Conservation (phyloP, 371 early-diverging fungal species). For the Mortierella sp. region DNA sequence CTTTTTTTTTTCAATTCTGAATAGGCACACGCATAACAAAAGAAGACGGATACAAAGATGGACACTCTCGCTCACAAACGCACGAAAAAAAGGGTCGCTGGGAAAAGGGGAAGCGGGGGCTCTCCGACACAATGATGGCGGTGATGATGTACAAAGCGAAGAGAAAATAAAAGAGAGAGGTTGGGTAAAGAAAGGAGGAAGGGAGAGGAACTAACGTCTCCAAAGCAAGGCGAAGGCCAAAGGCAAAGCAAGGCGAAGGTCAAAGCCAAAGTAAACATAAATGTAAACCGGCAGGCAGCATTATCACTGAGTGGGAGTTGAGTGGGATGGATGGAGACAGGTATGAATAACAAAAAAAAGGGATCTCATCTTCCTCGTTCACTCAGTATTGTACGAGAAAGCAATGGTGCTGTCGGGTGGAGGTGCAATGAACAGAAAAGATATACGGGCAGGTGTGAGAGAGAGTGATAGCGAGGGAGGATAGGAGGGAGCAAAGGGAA, state of each 20-base stretch:
- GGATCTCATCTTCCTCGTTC: background rate
- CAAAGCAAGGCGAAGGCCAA: background rate
- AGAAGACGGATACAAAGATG: background rate
- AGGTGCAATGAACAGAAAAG: background rate
- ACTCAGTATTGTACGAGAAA: background rate
- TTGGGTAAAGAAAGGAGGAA: background rate
- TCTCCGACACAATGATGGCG: background rate
- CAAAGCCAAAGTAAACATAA: background rate
- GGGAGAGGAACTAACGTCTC: background rate
- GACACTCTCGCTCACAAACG: background rate
- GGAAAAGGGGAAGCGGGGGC: background rate
- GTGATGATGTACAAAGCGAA: background rate
- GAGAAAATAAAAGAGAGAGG: background rate
- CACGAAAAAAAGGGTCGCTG: conserved; percentile 2
- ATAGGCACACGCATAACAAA: background rate
- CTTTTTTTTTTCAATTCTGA: background rate
- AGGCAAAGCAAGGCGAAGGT: background rate
- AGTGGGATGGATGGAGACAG: background rate
- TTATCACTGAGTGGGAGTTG: background rate
- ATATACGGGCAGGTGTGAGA: background rate
- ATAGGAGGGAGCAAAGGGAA: background rate
- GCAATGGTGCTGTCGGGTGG: background rate
- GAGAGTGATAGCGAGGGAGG: background rate
- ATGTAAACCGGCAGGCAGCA: background rate
- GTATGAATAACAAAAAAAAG: background rate